Conservation (phyloP, 2,329 filamentous ascomycete species). For the Setomelanomma holmii region DNA sequence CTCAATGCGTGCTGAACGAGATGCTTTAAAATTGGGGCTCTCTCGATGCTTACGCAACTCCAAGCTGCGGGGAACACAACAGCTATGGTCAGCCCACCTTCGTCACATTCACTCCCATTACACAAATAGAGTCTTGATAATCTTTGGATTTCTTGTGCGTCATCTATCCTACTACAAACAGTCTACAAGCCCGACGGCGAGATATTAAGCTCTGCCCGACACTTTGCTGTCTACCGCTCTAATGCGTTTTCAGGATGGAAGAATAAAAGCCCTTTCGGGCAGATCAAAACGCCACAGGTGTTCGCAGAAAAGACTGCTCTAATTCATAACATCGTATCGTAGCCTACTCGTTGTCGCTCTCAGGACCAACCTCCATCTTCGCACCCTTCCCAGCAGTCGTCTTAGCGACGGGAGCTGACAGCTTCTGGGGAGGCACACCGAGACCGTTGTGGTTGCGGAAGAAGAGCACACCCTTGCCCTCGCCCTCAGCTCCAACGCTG, state of each 20-base stretch:
- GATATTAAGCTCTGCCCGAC: slow-evolving; percentile 17
- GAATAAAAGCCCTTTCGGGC: slow-evolving; percentile 7
- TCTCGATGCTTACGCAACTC: neutral
- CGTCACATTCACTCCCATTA: neutral
- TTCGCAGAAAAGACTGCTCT: slow-evolving; percentile 21
- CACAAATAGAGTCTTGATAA: neutral
- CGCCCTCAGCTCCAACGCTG: slow-evolving; percentile 77
- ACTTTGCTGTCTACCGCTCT: slow-evolving; percentile 19
- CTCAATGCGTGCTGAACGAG: too few relatives aligned
- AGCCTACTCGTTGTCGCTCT: slow-evolving; percentile 40
- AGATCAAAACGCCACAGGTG: slow-evolving; percentile 28
- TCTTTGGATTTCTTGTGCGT: neutral
- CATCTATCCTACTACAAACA: slow-evolving; percentile 2
- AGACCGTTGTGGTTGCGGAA: slow-evolving; percentile 94
- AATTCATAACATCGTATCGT: slow-evolving; percentile 25
- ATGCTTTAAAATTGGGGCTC: neutral
- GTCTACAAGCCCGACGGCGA: slow-evolving; percentile 20
- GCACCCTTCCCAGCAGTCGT: slow-evolving; percentile 37
- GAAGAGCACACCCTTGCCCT: slow-evolving; percentile 86
- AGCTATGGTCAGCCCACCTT: too few relatives aligned
- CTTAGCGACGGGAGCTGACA: slow-evolving; percentile 40
- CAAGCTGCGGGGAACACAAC: neutral
- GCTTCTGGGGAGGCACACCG: slow-evolving; percentile 65
- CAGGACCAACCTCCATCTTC: slow-evolving; percentile 45
- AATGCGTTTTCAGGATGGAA: slow-evolving; percentile 19